phyloP scores from a whole-genome alignment of 2,329 filamentous ascomycete species.

The Paecilomyces formosus region DNA sequence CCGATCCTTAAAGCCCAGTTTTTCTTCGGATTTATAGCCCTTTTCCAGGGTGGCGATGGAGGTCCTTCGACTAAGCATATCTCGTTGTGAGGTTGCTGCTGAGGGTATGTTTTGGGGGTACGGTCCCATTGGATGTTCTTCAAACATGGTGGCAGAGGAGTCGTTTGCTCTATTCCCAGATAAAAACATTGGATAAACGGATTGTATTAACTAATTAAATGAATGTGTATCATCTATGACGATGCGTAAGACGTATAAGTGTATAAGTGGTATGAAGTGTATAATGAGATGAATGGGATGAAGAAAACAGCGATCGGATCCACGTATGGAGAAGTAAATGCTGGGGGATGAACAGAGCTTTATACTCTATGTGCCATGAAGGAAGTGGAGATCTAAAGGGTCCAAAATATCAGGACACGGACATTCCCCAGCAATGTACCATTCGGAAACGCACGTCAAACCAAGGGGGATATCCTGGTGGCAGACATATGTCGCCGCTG shows the following conservation, averaged over 20 bases:
- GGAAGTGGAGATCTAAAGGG: background rate
- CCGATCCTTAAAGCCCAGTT: slow-evolving; percentile 15
- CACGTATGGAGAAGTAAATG: background rate
- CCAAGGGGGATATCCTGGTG: background rate
- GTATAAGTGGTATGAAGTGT: background rate
- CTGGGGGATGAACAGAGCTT: background rate
- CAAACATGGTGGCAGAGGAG: background rate
- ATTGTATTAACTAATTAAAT: background rate
- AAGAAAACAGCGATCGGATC: background rate
- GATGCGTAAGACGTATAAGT: background rate
- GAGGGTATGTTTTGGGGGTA: background rate
- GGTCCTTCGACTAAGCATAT: background rate
- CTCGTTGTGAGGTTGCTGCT: background rate
- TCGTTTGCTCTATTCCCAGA: background rate
- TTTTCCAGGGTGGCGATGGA: slow-evolving; percentile 8
- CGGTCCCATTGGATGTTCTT: background rate
- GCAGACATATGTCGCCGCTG: background rate
- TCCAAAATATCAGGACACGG: background rate
- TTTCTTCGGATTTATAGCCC: slow-evolving; percentile 3
- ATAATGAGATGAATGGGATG: background rate
- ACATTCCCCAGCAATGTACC: background rate
- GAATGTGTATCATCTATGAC: background rate
- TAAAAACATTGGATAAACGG: background rate
- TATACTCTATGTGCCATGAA: background rate
- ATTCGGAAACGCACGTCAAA: background rate